Base-by-base conservation (phyloP, 2,329 filamentous ascomycete genomes). In the Fusarium floridanum region DNA sequence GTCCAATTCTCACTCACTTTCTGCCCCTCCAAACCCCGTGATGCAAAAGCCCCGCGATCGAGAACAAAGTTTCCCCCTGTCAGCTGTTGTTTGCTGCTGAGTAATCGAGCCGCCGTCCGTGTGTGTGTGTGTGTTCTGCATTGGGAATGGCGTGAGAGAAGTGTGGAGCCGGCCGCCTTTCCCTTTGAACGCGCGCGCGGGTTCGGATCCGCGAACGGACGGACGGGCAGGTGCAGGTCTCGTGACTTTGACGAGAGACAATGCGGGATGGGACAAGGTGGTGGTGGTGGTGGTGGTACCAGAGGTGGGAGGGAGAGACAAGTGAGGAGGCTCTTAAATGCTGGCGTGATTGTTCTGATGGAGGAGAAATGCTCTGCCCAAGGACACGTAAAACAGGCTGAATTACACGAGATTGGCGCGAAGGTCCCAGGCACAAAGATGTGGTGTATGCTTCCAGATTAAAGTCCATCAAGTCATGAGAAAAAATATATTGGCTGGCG, bases 401-500 rank as follows among this genome's bases (percentile, higher is more conserved):
- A 22, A 34, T 34, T n/a, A 34, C 17, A 56, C 29, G 50, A 55
- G 14, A 32, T n/a, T 24, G 43, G 17, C 43, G 22, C 14, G 43
- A 48, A 27, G 4, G 7, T 4, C 17, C 27, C 22, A 48, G 22
- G 16, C 22, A 27, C 14, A 48, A 12, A 27, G 43, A 8, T 45
- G 41, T 22, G 20, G 24, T 27, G 41, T 22, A 45, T 22, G 12
- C 11, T 36, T 24, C 20, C 17, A 20, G 14, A 56, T 20, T 20
- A 27, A n/a, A 37, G 24, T n/a, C 64, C 68, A 39, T 73, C 55
- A 61, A 57, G 63, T 64, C 70, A 53, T 69, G 43, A 67, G 66
- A 66, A 66, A 70, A 76, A 73, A 48, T 78, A 64, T 75, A 77
- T 78, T 78, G 68, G 64, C 70, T 72, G 61, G 50, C 67, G 66